These are phyloP conservation scores for Achaetomium macrosporum DNA, from an alignment of 2,329 filamentous ascomycete genomes.

Conservation along the genomic window DNA sequence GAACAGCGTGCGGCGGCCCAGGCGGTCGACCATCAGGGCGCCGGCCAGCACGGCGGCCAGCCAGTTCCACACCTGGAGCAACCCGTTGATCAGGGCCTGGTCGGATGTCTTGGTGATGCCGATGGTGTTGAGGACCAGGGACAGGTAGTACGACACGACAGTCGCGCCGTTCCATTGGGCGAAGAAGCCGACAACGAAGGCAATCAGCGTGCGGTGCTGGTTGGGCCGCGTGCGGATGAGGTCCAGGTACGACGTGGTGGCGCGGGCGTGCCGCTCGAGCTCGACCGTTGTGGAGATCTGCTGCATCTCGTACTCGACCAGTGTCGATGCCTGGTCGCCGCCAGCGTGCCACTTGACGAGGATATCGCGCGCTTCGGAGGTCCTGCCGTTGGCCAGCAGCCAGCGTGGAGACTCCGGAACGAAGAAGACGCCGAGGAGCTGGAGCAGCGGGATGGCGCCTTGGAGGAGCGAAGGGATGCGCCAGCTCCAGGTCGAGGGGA, in stretches of 20 bases:
- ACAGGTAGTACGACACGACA: conserved; percentile 39
- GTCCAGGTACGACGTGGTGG: conserved; percentile 34
- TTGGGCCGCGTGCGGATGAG: conserved; percentile 24
- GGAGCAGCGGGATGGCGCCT: conserved; percentile 34
- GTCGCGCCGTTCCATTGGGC: conserved; percentile 45
- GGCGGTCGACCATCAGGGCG: background rate
- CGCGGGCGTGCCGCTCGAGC: conserved; percentile 12
- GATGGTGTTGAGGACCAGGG: conserved; percentile 36
- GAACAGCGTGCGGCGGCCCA: background rate
- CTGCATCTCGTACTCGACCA: conserved; percentile 41
- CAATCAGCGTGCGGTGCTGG: conserved; percentile 37
- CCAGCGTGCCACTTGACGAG: conserved; percentile 47
- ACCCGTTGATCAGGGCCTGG: background rate
- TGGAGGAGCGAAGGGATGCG: conserved; percentile 41
- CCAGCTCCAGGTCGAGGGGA: conserved; percentile 31
- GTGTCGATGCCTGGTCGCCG: conserved; percentile 34
- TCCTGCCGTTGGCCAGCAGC: conserved; percentile 44
- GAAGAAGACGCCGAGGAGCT: conserved; percentile 34
- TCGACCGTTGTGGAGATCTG: conserved; percentile 37
- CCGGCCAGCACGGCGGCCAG: background rate
- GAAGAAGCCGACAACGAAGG: conserved; percentile 41
- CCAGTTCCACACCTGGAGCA: background rate
- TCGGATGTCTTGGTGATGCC: conserved; percentile 32
- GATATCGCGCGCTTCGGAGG: conserved; percentile 43
- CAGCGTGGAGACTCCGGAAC: conserved; percentile 53